Percentiles rank a stretch among this genome's conserved stretches.
Conservation (phyloP, 345 rosid species). For the Brassica nigra region DNA sequence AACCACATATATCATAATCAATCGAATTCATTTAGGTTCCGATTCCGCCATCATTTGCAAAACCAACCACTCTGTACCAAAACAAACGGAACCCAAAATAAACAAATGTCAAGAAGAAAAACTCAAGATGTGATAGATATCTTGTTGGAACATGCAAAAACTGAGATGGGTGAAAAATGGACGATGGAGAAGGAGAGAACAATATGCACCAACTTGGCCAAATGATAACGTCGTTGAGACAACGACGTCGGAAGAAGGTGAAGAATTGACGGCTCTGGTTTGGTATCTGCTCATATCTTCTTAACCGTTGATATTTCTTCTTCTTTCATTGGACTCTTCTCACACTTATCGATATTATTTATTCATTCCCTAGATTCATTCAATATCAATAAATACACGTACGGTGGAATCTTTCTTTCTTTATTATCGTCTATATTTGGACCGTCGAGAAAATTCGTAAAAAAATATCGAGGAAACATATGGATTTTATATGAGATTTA, state of each 20-base stretch:
- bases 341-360: neutral
- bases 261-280: slow-evolving; percentile 39
- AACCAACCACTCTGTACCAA: neutral
- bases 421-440: slow-evolving; percentile 16
- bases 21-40: neutral
- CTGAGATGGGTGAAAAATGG: neutral
- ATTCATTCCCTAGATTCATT: slow-evolving; percentile 16
- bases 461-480: neutral
- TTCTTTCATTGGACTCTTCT: slow-evolving; percentile 13
- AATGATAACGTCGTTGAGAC: slow-evolving; percentile 23
- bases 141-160: neutral
- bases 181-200: slow-evolving; percentile 35
- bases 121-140: neutral
- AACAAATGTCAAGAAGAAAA: neutral
- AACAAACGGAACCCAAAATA: neutral
- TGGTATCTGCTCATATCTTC: slow-evolving; percentile 22
- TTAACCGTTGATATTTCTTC: slow-evolving; percentile 31
- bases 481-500: neutral
- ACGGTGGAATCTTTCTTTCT: slow-evolving; percentile 29
- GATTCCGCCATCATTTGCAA: neutral
- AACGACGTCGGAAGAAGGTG: slow-evolving; percentile 19
- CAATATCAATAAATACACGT: slow-evolving; percentile 18
- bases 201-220: slow-evolving; percentile 34
- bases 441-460: slow-evolving; percentile 11
- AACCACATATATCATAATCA: neutral